Evolutionary conservation across 2,329 filamentous ascomycete genomes (phyloP), one percentile per base, ranked within the genome.

Genomic region (Rhinocladiella mackenziei): DNA sequence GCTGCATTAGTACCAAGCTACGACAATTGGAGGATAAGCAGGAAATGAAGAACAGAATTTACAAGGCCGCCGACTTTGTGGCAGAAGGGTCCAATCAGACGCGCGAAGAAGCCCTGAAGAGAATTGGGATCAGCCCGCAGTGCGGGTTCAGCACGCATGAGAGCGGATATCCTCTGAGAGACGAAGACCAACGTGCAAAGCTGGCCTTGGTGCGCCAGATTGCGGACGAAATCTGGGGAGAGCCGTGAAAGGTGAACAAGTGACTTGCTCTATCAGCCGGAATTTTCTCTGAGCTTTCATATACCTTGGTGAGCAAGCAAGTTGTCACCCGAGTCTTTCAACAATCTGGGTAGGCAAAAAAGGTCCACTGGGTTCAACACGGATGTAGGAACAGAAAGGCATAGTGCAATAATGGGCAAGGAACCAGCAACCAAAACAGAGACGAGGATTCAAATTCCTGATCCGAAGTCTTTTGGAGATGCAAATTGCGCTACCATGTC

Each of bases 101-200:
- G 1, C 69, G 67, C 38, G 75, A 84, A 60, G 77, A 86, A 62
- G 81, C 81, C 0, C 66, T 87, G 11, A 73, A 81, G 66, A 73
- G 78, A 48, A 65, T 86, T 33, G 71, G 71, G 36, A 70, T 84
- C 13, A 80, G 76, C 58, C 81, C 81, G 0, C 81, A 84, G 64
- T 83, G 79, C 59, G 80, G 79, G 9, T 82, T 83, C 62, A 83
- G 81, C 22, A 83, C 78, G 17, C 83, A 86, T 59, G 78, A 80
- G 56, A 77, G 72, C 54, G 83, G 82, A 0, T 86, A 86, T 59
- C 72, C 76, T n/a, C 64, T 86, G 31, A 73, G 70, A 7, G 67
- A 77, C 46, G 76, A 83, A 38, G 82, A 85, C 53, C 79, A 86
- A 76, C 75, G 73, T 66, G 77, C 74, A 60, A 86, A 86, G 68